Evolutionary conservation across 208 protist genomes (phyloP), one percentile per base, ranked within the genome.

Genomic region (Leishmania martiniquensis): DNA sequence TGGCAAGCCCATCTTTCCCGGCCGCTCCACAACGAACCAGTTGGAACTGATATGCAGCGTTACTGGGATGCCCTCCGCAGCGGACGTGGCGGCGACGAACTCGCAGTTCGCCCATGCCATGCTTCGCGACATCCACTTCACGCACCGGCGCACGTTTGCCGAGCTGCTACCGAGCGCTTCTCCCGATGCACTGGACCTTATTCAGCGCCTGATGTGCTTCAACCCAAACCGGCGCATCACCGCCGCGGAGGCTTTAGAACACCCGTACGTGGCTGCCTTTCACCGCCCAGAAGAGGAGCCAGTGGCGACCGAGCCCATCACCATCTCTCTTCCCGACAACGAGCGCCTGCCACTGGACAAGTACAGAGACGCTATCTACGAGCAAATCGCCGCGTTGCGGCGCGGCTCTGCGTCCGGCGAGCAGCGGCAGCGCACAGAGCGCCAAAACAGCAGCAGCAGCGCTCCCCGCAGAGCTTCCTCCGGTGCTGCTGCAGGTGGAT

Each of bases 21-120:
- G 98, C 20, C 97, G 90, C 49, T 97, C 93, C 29, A 99, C 98
- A 0, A 98, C 98, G 81, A 99, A 99, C 78, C 99, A 99, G 89
- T 89, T 99, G 22, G 95, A 99, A 82, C 86, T 96, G 25, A 99
- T 99, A 72, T 95, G 99, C 65, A 97, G 95, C 69, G 91, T 99
- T 22, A 93, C 91, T 7, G 97, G 97, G 34, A 72, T 89, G 74
- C 97, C 97, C 5, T 89, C 86, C 20, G 65, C 96, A 49, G 89
- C 90, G 25, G 98, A 99, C 78, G 96, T 99, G 57, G 96, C 93
- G 13, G 87, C 96, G 3, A 98, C 98, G 60, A 93, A 98, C 77
- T 99, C 96, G 37, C 95, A 92, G 70, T 99, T 98, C 82, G 98
- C 98, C 6, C 89, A 98, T 32, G 90, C 91, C n/a, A 98, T 99